Evolutionary conservation across 495 filamentous ascomycete genomes (phyloP), one percentile per base, ranked within the genome.

Genomic region (Penicillium paradoxum): DNA sequence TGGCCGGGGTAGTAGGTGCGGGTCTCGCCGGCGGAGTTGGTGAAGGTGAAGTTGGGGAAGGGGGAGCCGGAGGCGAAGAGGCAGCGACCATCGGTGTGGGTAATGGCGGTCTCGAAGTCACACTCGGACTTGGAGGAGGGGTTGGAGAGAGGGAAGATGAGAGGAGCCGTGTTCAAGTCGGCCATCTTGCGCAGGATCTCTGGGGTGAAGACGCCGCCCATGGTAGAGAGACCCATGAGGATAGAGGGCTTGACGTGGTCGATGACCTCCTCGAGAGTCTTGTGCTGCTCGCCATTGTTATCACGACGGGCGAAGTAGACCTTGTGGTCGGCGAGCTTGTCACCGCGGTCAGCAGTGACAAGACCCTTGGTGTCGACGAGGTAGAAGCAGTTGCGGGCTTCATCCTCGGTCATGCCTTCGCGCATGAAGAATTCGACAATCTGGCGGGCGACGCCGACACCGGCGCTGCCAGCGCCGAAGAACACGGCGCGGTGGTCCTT

Each of bases 341-440:
- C 93, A 30, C 92, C 92, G 25, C 93, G 90, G 73, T 98, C 92
- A 42, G 83, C 80, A 45, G 93, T 95, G 45, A 98, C 91, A 4
- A 98, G 84, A 60, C 93, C 93, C 78, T 91, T 91, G 41, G 90
- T 95, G 76, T 98, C 93, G 49, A 98, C 92, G 43, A 98, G 86
- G 83, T 87, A 98, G 79, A 98, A 97, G 80, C 95, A 92, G 63
- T 82, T 80, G 53, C 82, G 82, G 51, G 93, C 93, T 56, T 90
- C 86, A 64, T 90, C 83, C 72, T 98, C 93, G n/a, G 88, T 88
- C 59, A 98, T 79, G 36, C 93, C 93, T 54, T 91, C 88, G 60
- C 87, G 87, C 59, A 91, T 88, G 74, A 97, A 98, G 77, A 88
- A 93, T 72, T 93, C 88, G 32, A 96, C 89, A 51, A 98, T 86